Base-by-base conservation (phyloP, 768 basidiomycete species). In the Pseudohyphozyma bogoriensis region DNA sequence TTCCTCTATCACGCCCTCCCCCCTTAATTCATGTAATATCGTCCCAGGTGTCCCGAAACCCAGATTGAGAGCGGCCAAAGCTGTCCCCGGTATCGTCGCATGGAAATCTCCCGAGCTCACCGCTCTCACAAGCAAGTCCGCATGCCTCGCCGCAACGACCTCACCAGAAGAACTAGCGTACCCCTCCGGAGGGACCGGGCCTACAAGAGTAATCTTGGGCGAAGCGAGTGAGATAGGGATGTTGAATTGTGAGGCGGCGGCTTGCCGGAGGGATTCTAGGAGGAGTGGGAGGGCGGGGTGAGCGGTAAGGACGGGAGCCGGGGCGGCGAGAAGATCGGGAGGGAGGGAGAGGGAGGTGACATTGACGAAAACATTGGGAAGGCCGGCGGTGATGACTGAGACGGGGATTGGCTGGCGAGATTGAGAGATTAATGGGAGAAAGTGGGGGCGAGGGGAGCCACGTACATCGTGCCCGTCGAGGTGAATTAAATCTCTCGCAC, bases 61-160 rank as follows among this genome's bases (percentile, higher is more conserved):
- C 26, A 67, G 24, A 35, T 59, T 64, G 22, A 67, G 28, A 12
- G 62, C 63, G 2, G 55, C 66, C 32, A 67, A 49, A n/a, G 62
- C 64, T 35, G 62, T 67, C 0, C 62, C 66, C 0, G 66, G 66
- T 32, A 67, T 62, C n/a, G 60, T 59, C 13, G 63, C 63, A 49
- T 67, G 66, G 26, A 32, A 62, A 47, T 67, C 63, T 3, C 66
- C 66, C 11, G 55, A 56, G 16, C 39, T 45, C 7, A 67, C 45
- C 0, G 66, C 63, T 6, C 66, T 49, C 0, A 59, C 66, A 20
- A 62, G 39, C 2, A 67, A n/a, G 37, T 64, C 59, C 2, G 66
- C 63, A 0, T 64, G 57, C 1, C 26, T 20, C 1, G 5, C 1
- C 20, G 13, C 24, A 33, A 64, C 54, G 0, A 11, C 18, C 2